Evolutionary conservation across 495 filamentous ascomycete species (phyloP).

Genomic region (Xanthoparmelia taractica): DNA sequence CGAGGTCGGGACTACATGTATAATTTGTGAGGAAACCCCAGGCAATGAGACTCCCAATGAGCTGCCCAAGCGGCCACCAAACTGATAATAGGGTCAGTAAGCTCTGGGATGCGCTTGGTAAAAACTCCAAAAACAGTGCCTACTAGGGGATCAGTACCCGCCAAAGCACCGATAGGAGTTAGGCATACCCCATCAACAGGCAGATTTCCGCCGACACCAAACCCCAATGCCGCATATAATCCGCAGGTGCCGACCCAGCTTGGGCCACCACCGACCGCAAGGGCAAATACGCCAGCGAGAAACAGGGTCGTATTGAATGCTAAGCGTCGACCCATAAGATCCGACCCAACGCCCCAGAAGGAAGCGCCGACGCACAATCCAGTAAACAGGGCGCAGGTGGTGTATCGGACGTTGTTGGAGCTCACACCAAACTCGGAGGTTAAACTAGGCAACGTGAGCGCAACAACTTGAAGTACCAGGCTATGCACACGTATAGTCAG

Average conservation of each 20-base stretch:
- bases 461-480: constrained; percentile 36
- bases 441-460: constrained; percentile 46
- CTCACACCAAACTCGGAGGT: constrained; percentile 48
- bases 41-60: constrained; percentile 43
- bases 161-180: background rate
- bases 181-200: constrained; percentile 33
- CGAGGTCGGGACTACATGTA: constrained; percentile 36
- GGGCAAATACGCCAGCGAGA: constrained; percentile 47
- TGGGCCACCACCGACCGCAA: constrained; percentile 45
- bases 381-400: constrained; percentile 47
- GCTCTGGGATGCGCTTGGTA: constrained; percentile 46
- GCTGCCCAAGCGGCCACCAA: constrained; percentile 54
- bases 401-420: constrained; percentile 43
- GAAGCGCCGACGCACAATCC: constrained; percentile 52
- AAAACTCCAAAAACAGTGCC: constrained; percentile 55
- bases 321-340: constrained; percentile 50
- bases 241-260: constrained; percentile 46
- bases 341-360: constrained; percentile 53
- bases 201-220: constrained; percentile 54
- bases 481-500: constrained; percentile 1
- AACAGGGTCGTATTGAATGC: constrained; percentile 55
- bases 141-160: constrained; percentile 29
- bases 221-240: constrained; percentile 44
- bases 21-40: constrained; percentile 50
- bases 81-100: constrained; percentile 51